These are phyloP conservation scores for Cytospora chrysosperma DNA, from an alignment of 2,329 filamentous ascomycete species.

Conservation along the genomic window DNA sequence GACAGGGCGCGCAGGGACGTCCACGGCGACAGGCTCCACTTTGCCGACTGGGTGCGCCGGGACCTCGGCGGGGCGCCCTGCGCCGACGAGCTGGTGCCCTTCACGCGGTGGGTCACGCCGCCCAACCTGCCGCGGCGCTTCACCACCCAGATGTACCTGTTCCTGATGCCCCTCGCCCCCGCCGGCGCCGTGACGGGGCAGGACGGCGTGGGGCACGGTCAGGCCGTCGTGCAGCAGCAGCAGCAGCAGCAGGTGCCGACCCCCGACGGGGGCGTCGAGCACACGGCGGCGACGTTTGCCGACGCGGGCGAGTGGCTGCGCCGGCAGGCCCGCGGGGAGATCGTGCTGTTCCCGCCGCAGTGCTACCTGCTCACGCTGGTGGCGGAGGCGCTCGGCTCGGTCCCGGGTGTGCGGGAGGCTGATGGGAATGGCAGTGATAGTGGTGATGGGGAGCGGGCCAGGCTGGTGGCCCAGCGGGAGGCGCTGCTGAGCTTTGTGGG, in stretches of 20 bases:
- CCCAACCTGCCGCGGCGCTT: conserved; percentile 71
- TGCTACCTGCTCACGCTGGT: conserved; percentile 68
- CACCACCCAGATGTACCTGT: conserved; percentile 96
- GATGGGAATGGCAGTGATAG: conserved; percentile 28
- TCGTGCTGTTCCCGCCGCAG: conserved; percentile 90
- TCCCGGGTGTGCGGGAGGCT: conserved; percentile 28
- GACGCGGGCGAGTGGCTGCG: conserved; percentile 67
- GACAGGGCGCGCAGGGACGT: conserved; percentile 67
- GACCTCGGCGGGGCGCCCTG: not conserved
- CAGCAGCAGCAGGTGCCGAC: conserved; percentile 71
- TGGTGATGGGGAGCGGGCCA: conserved; percentile 28
- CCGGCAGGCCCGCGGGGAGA: conserved; percentile 59
- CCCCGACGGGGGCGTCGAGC: conserved; percentile 58
- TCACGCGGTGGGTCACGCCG: conserved; percentile 92
- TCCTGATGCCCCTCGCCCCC: conserved; percentile 67
- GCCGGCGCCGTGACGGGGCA: conserved; percentile 36
- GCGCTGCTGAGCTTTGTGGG: conserved; percentile 54
- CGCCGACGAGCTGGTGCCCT: conserved; percentile 68
- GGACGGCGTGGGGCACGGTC: too few species aligned
- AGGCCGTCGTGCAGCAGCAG: conserved; percentile 63
- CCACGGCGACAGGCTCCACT: conserved; percentile 64
- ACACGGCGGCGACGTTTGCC: conserved; percentile 76
- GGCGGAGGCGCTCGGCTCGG: conserved; percentile 48
- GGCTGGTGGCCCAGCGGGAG: conserved; percentile 49
- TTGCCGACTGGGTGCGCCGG: conserved; percentile 61